These are phyloP conservation scores for Exophiala alcalophila DNA, from an alignment of 2,329 filamentous ascomycete genomes.

Conservation along the genomic window DNA sequence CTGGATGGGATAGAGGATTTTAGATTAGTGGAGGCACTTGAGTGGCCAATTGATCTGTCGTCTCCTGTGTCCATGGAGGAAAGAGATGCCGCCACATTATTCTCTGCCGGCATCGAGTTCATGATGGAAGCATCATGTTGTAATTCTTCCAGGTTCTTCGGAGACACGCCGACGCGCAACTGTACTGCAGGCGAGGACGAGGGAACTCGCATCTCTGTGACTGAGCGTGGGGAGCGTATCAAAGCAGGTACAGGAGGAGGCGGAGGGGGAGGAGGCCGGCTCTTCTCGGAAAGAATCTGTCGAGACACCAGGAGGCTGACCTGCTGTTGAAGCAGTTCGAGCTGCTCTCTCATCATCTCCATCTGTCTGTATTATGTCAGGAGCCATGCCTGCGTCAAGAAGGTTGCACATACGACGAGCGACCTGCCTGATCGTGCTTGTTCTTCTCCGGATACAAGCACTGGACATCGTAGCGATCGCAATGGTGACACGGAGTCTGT, in stretches of 20 bases:
- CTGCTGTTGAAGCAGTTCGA: constrained; percentile 11
- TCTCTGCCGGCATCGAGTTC: not conserved
- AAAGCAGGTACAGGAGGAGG: not conserved
- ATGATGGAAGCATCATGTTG: not conserved
- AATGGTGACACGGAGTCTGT: constrained; percentile 17
- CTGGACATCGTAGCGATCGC: constrained; percentile 8
- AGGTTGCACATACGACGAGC: constrained; percentile 5
- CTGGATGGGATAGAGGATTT: not conserved
- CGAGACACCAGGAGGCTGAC: constrained; percentile 8
- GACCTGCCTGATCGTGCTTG: not conserved
- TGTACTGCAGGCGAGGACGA: not conserved
- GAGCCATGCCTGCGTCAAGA: not conserved
- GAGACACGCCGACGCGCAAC: not conserved
- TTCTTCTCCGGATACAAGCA: constrained; percentile 12
- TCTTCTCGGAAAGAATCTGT: constrained; percentile 1
- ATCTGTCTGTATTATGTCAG: constrained; percentile 8
- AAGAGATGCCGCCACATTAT: not conserved
- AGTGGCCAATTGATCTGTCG: not conserved
- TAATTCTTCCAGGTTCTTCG: not conserved
- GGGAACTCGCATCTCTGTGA: not conserved
- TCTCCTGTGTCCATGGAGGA: not conserved
- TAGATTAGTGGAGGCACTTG: not conserved
- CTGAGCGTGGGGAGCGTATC: constrained; percentile 8
- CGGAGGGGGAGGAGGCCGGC: too few relatives aligned
- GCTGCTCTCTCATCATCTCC: constrained; percentile 8